Base-by-base conservation (phyloP, 2,329 filamentous ascomycete genomes). In the Waltergamsia citrina region DNA sequence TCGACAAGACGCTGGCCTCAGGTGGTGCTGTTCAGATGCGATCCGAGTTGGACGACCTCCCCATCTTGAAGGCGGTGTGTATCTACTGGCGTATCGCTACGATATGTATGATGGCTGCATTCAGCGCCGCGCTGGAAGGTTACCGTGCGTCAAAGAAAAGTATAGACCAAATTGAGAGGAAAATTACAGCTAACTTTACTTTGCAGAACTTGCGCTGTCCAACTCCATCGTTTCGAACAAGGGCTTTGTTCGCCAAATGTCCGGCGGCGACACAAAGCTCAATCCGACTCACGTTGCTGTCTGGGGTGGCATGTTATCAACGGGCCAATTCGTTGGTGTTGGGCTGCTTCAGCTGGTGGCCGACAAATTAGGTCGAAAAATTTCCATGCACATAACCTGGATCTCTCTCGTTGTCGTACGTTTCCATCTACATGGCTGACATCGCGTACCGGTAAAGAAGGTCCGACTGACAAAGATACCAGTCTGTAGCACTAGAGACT, bases 181-280 rank as follows among this genome's bases (percentile, higher is more conserved):
- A n/a, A n/a, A n/a, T n/a, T n/a, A n/a, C n/a, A n/a, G n/a, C n/a
- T n/a, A n/a, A n/a, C n/a, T n/a, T n/a, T n/a, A n/a, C n/a, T n/a
- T n/a, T n/a, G n/a, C n/a, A n/a, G n/a, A n/a, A n/a, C n/a, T n/a
- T n/a, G n/a, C n/a, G n/a, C n/a, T n/a, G n/a, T n/a, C n/a, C n/a
- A n/a, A n/a, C n/a, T n/a, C n/a, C 17, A 54, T 63, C 19, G 51
- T 59, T 5, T 53, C 59, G 1, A 63, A 63, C 37, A 53, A 56
- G 27, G 59, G 59, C 2, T 62, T 63, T 34, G 58, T 63, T 26
- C 43, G 32, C 14, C 56, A 60, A 24, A 49, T 63, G 29, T 44
- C 53, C 1, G 37, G 45, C 0, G 51, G 45, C 0, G 57, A 48
- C 3, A 48, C 38, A 1, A 54, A 59, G 25, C 56, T 61, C 26